These are phyloP conservation scores for Misopates orontium DNA, from an alignment of 257 asterid species.

Conservation along the genomic window DNA sequence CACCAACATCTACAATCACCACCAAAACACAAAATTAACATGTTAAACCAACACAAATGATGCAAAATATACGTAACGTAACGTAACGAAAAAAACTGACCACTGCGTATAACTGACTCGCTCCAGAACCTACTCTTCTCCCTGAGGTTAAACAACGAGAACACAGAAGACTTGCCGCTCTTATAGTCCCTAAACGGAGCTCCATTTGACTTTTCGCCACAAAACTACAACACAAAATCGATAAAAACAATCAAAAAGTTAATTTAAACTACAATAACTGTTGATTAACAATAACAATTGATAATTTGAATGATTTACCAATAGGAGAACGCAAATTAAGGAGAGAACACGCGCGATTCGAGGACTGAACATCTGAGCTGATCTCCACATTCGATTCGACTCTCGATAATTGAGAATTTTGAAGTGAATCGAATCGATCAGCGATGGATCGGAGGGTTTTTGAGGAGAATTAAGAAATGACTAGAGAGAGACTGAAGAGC, in stretches of 20 bases:
- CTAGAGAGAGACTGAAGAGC: constrained; percentile 20
- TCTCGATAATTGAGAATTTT: not conserved
- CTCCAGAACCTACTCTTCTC: constrained; percentile 96
- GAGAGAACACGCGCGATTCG: constrained; percentile 31
- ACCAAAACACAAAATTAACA: constrained; percentile 15
- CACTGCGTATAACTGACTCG: constrained; percentile 83
- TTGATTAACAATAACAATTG: not conserved
- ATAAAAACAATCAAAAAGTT: constrained; percentile 12
- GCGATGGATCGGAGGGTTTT: constrained; percentile 34
- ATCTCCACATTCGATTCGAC: constrained; percentile 39
- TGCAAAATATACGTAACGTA: not conserved
- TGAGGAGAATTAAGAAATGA: constrained; percentile 19
- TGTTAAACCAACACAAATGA: not conserved
- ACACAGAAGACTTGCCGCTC: constrained; percentile 67
- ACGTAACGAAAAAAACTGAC: constrained; percentile 41
- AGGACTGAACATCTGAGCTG: constrained; percentile 41
- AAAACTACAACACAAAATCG: constrained; percentile 40
- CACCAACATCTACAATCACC: constrained; percentile 59
- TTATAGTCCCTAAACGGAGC: constrained; percentile 54
- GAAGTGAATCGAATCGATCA: constrained; percentile 26
- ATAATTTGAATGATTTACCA: constrained; percentile 33
- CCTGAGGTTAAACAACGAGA: constrained; percentile 89
- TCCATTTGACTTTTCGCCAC: constrained; percentile 57
- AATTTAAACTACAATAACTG: not conserved
- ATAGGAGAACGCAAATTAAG: constrained; percentile 32